Conservation (phyloP, 2,329 filamentous ascomycete species). For the Aspergillus costaricaensis region DNA sequence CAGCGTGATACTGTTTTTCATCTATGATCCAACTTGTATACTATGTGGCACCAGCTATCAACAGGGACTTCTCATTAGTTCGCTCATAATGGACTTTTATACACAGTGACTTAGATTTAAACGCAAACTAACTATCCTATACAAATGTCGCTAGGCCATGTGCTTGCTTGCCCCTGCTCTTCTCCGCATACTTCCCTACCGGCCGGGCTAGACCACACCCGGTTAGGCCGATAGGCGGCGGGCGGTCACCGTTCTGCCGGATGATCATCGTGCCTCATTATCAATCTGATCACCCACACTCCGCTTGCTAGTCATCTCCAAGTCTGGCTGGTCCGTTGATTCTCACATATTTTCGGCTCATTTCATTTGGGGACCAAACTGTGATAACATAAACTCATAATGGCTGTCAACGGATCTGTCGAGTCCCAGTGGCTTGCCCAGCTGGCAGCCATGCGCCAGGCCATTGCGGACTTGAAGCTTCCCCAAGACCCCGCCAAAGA, state of each 20-base stretch:
- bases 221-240: not conserved
- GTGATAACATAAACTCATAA: conserved; percentile 8
- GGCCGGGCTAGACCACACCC: not conserved
- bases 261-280: not conserved
- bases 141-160: no score
- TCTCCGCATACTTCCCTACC: no score
- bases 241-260: conserved; percentile 6
- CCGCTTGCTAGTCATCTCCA: not conserved
- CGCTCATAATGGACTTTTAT: no score
- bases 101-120: no score
- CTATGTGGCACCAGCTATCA: no score
- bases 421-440: conserved; percentile 79
- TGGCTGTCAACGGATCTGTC: conserved; percentile 19
- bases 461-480: conserved; percentile 71
- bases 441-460: conserved; percentile 80
- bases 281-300: not conserved
- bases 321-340: not conserved
- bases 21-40: no score
- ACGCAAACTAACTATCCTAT: no score
- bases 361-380: no score
- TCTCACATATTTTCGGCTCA: not conserved
- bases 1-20: no score
- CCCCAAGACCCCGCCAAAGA: conserved; percentile 51
- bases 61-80: no score
- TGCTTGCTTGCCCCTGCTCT: no score